Conservation (phyloP, 2,329 filamentous ascomycete species). For the Tetracladium maxilliforme region DNA sequence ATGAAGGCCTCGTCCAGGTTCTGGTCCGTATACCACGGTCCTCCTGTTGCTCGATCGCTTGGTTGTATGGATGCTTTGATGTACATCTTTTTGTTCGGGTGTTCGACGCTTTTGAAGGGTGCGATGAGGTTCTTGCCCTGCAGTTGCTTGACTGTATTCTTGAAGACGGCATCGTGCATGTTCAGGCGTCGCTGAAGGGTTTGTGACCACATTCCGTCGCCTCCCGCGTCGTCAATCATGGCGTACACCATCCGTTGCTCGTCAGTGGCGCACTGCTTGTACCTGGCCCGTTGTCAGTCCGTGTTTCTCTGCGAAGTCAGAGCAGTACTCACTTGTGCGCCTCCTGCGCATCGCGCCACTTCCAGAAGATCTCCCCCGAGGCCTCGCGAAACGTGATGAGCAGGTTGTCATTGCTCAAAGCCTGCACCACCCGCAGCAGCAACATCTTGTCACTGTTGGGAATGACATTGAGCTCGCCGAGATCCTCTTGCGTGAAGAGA, state of each 20-base stretch:
- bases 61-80: conserved; percentile 78
- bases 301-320: too few species aligned
- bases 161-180: conserved; percentile 72
- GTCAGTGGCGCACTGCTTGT: conserved; percentile 50
- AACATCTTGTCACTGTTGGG: conserved; percentile 37
- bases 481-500: conserved; percentile 39
- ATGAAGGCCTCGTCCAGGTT: conserved; percentile 85
- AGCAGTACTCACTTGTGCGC: too few species aligned
- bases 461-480: conserved; percentile 37
- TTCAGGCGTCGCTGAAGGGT: conserved; percentile 67
- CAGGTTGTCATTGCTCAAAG: conserved; percentile 40
- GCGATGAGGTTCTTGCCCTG: conserved; percentile 73
- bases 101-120: conserved; percentile 82
- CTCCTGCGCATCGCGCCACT: conserved; percentile 42
- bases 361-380: conserved; percentile 30
- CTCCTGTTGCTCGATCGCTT: conserved; percentile 80
- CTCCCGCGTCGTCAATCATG: conserved; percentile 73
- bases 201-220: conserved; percentile 83
- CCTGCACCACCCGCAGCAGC: conserved; percentile 38
- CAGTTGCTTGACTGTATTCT: conserved; percentile 70
- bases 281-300: too few species aligned
- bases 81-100: conserved; percentile 87
- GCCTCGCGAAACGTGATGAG: conserved; percentile 27
- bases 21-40: conserved; percentile 87
- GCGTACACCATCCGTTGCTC: conserved; percentile 78